phyloP scores from a whole-genome alignment of 2,329 filamentous ascomycete species.

The Penicillium palitans region DNA sequence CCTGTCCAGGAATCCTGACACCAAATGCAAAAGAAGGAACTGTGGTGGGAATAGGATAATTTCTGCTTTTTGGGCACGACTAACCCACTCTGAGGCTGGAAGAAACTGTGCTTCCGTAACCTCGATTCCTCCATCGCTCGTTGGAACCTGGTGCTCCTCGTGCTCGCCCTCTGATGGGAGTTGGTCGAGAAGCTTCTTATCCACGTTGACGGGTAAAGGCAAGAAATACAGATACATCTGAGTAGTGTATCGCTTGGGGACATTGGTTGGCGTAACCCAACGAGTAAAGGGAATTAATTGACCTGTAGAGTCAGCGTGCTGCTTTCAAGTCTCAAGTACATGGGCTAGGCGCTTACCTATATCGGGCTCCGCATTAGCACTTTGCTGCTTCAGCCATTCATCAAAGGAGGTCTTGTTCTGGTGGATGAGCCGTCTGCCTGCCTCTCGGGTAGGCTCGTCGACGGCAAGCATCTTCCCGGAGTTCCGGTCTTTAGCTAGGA shows the following conservation, averaged over 20 bases:
- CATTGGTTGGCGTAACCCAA: constrained; percentile 78
- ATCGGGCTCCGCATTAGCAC: constrained; percentile 52
- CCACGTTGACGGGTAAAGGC: constrained; percentile 54
- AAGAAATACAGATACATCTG: constrained; percentile 97
- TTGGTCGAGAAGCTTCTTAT: constrained; percentile 34
- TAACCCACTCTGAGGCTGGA: constrained; percentile 67
- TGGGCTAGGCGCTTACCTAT: constrained; percentile 46
- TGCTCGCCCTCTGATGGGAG: constrained; percentile 44
- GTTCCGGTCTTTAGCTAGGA: constrained; percentile 60
- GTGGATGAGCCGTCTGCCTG: constrained; percentile 69
- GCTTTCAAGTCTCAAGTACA: not conserved
- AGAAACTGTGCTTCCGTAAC: constrained; percentile 78
- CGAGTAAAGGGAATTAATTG: constrained; percentile 78
- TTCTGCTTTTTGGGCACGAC: constrained; percentile 60
- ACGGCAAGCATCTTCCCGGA: constrained; percentile 60
- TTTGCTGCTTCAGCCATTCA: constrained; percentile 58
- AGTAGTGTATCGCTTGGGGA: constrained; percentile 79
- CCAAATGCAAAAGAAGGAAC: constrained; percentile 59
- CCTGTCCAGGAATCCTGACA: constrained; percentile 52
- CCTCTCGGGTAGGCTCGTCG: constrained; percentile 59
- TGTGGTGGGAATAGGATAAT: constrained; percentile 92
- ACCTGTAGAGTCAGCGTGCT: constrained; percentile 43
- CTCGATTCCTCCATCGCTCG: constrained; percentile 67
- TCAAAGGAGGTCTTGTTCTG: constrained; percentile 63
- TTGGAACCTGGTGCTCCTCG: constrained; percentile 67